phyloP scores from a whole-genome alignment of 2,329 filamentous ascomycete genomes.

The Penicillium sp. region DNA sequence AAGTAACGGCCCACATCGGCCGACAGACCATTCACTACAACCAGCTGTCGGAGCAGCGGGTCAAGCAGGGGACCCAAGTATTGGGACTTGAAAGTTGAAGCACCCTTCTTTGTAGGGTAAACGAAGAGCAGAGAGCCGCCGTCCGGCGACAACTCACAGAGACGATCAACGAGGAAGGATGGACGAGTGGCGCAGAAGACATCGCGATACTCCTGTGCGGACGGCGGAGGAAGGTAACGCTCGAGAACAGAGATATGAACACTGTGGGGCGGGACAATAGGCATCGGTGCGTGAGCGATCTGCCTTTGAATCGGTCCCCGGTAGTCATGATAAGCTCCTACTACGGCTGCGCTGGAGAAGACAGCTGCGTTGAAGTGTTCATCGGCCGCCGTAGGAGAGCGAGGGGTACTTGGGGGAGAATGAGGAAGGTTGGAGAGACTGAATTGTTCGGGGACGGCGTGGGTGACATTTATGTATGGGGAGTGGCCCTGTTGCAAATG shows the following conservation, averaged over 20 bases:
- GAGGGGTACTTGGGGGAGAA: conserved; percentile 65
- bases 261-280: conserved; percentile 62
- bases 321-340: conserved; percentile 61
- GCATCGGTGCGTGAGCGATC: conserved; percentile 55
- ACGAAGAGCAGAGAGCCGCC: conserved; percentile 64
- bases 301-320: conserved; percentile 48
- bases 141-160: conserved; percentile 61
- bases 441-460: conserved; percentile 65
- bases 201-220: conserved; percentile 60
- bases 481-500: conserved; percentile 55
- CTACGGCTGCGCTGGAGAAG: conserved; percentile 64
- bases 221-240: conserved; percentile 67
- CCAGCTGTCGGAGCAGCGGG: conserved; percentile 61
- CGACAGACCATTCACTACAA: conserved; percentile 62
- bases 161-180: conserved; percentile 63
- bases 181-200: conserved; percentile 60
- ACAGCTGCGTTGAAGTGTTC: conserved; percentile 66
- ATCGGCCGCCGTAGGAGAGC: conserved; percentile 52
- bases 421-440: conserved; percentile 64
- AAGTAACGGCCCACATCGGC: conserved; percentile 59
- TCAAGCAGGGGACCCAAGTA: conserved; percentile 66
- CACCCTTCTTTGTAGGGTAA: conserved; percentile 64
- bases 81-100: conserved; percentile 60
- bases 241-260: conserved; percentile 66
- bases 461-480: conserved; percentile 66